A percentile compares a stretch with the other conserved stretches of the same genome.
Conservation (phyloP, 1,284 basidiomycete genomes). For the Fomitiporia mediterranea region DNA sequence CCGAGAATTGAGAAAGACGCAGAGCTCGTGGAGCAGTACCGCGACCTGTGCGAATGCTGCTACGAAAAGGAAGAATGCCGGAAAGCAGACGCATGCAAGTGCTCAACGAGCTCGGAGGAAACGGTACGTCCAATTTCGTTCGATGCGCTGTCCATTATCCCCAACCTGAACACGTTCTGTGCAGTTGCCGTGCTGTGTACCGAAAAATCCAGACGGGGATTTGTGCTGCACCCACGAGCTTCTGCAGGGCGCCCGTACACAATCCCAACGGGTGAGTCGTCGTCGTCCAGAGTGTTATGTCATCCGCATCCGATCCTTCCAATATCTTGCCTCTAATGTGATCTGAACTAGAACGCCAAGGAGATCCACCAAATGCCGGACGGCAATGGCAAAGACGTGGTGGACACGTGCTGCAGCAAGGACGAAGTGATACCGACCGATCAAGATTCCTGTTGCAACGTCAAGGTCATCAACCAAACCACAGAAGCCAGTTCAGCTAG, state of each 20-base stretch:
- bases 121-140: slow-evolving; percentile 14
- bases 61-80: slow-evolving; percentile 23
- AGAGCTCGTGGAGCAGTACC: slow-evolving; percentile 24
- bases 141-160: neutral
- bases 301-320: too few relatives aligned
- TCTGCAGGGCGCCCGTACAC: slow-evolving; percentile 3
- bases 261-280: too few relatives aligned
- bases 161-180: too few relatives aligned
- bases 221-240: slow-evolving; percentile 15
- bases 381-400: too few relatives aligned
- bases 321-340: too few relatives aligned
- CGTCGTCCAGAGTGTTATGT: neutral
- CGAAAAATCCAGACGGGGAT: slow-evolving; percentile 9
- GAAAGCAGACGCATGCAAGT: slow-evolving; percentile 12
- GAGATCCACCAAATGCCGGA: neutral
- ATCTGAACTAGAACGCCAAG: too few relatives aligned
- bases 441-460: neutral
- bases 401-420: too few relatives aligned
- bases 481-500: too few relatives aligned
- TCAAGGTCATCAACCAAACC: neutral
- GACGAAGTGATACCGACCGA: neutral
- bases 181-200: slow-evolving; percentile 11
- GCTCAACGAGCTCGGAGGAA: slow-evolving; percentile 10
- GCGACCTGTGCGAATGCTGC: slow-evolving; percentile 31
- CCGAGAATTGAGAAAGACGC: slow-evolving; percentile 7